A percentile compares a stretch with the other conserved stretches of the same genome.
phyloP scores from a whole-genome alignment of 768 basidiomycete species.

The Tricholoma hemisulphureum region DNA sequence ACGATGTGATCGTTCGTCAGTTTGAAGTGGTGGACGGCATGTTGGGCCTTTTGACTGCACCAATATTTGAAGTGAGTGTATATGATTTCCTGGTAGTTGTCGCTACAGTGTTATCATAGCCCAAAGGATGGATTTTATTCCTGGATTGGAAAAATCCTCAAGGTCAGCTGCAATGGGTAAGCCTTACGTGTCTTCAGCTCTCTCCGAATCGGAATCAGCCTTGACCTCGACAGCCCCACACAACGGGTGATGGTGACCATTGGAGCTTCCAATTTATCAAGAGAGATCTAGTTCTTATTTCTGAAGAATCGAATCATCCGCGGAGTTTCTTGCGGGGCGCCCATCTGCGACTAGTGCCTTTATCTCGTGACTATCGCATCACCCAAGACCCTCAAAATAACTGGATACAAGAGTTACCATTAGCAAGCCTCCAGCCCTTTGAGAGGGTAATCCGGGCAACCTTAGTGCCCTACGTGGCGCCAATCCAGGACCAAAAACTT shows the following conservation, averaged over 20 bases:
- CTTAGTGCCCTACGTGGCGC: constrained; percentile 3
- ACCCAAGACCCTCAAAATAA: background rate
- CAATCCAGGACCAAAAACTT: background rate
- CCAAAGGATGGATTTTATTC: background rate
- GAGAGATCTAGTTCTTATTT: background rate
- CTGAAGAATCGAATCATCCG: background rate
- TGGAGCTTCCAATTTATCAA: background rate
- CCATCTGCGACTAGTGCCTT: background rate
- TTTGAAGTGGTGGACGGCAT: background rate
- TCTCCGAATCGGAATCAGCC: background rate
- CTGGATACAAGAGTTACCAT: background rate
- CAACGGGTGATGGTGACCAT: background rate
- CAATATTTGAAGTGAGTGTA: background rate
- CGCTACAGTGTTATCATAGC: background rate
- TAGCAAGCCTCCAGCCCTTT: background rate
- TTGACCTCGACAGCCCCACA: background rate
- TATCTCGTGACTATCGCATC: background rate
- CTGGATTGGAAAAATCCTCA: background rate
- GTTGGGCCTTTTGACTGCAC: background rate
- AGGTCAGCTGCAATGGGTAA: background rate
- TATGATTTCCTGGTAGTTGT: background rate
- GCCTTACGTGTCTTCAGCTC: background rate
- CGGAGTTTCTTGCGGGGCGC: background rate
- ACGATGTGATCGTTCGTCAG: background rate
- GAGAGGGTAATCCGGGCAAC: background rate